A percentile compares a stretch with the other conserved stretches of the same genome.
Evolutionary conservation across 805 yeast genomes (phyloP).

Genomic region (Tanozyma kutaoensis): DNA sequence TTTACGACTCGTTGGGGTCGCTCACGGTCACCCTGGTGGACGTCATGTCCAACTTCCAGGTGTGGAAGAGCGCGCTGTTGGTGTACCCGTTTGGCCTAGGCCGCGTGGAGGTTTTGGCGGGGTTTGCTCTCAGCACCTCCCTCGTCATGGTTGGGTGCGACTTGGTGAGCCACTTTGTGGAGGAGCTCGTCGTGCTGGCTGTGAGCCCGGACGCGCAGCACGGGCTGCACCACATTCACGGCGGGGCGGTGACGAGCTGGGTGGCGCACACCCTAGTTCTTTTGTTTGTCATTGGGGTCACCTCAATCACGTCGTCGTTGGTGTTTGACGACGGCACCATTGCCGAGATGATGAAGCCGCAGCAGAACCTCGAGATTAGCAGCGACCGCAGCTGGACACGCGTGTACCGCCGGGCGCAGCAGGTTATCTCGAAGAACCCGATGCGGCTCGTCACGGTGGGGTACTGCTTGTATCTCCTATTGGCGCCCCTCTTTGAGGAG

Average conservation of each 20-base stretch:
- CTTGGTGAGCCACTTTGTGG: constrained; percentile 73
- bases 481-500: constrained; percentile 26
- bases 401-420: too few species aligned
- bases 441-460: constrained; percentile 33
- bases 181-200: constrained; percentile 41
- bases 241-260: constrained; percentile 10
- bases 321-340: constrained; percentile 21
- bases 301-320: constrained; percentile 20
- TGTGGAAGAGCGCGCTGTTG: constrained; percentile 74
- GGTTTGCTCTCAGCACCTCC: constrained; percentile 77
- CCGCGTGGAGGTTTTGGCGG: constrained; percentile 77
- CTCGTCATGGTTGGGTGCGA: constrained; percentile 87
- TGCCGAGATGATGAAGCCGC: constrained; percentile 13
- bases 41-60: constrained; percentile 81
- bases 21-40: constrained; percentile 57
- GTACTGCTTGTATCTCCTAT: constrained; percentile 25
- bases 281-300: constrained; percentile 6
- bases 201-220: constrained; percentile 10
- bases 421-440: constrained; percentile 16
- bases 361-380: too few species aligned
- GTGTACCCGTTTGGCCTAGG: constrained; percentile 89
- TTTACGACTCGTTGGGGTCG: constrained; percentile 78
- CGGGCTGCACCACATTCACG: constrained; percentile 21
- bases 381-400: too few species aligned
- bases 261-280: constrained; percentile 15